Conservation (phyloP, 768 basidiomycete genomes). For the Boletus sp. region DNA sequence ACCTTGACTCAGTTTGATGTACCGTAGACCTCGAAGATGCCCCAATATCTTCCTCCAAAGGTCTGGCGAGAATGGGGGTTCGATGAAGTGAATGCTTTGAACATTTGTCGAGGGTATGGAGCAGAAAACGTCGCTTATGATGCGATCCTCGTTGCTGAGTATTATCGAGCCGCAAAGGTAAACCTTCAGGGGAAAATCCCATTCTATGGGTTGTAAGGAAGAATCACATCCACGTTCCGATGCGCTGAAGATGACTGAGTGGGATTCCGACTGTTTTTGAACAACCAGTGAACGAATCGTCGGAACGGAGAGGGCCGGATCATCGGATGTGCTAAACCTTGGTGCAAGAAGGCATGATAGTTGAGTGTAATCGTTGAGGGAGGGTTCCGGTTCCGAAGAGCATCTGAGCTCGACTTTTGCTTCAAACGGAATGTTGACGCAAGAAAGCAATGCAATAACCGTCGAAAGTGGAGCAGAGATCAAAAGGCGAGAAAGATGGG, state of each 20-base stretch:
- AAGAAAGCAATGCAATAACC: constrained; percentile 5
- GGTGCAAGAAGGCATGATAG: background rate
- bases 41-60: constrained; percentile 8
- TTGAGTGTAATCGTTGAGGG: background rate
- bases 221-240: background rate
- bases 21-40: background rate
- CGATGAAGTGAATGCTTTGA: background rate
- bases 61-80: background rate
- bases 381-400: background rate
- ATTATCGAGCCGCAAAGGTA: too few species aligned
- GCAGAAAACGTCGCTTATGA: background rate
- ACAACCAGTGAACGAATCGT: background rate
- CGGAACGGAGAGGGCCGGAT: background rate
- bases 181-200: too few species aligned
- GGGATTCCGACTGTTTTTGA: fast-evolving
- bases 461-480: constrained; percentile 7
- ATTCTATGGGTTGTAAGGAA: background rate
- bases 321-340: background rate
- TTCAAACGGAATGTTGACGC: background rate
- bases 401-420: background rate
- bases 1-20: background rate
- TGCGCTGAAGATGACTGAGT: background rate
- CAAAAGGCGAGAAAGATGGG: constrained; percentile 3
- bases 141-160: background rate
- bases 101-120: background rate